Evolutionary conservation across 768 basidiomycete species (phyloP).

Genomic region (Lentinula sp.): DNA sequence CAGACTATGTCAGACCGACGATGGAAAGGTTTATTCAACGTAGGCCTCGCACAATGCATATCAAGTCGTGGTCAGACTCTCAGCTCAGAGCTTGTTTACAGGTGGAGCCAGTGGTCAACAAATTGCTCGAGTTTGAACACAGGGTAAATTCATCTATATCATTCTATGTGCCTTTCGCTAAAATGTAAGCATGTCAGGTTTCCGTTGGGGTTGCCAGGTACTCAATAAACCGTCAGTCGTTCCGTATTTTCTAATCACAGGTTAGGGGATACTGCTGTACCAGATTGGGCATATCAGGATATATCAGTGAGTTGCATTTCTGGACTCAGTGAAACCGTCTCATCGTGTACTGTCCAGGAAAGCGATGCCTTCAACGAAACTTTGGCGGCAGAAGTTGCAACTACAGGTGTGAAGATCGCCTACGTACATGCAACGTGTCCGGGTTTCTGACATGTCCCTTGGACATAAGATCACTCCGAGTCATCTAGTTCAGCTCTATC

Average conservation of each 20-base stretch:
- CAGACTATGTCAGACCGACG: not conserved
- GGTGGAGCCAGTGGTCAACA: not conserved
- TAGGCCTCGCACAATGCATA: not conserved
- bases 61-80: not conserved
- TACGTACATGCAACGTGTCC: not conserved
- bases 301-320: not conserved
- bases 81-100: not conserved
- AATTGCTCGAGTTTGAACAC: not conserved
- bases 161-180: not conserved
- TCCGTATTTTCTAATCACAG: not conserved
- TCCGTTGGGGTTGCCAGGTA: not conserved
- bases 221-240: not conserved
- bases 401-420: not conserved
- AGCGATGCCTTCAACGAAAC: slow-evolving; percentile 1
- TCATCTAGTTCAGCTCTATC: not conserved
- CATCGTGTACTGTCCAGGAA: not conserved
- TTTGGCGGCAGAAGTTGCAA: not conserved
- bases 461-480: not conserved
- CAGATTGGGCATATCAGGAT: slow-evolving; percentile 5
- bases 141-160: not conserved
- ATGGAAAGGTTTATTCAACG: not conserved
- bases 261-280: not conserved
- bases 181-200: not conserved
- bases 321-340: not conserved
- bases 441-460: not conserved